Percentiles rank a stretch among this genome's conserved stretches.
Conservation (phyloP, 345 rosid genomes). For the Populus davidiana region DNA sequence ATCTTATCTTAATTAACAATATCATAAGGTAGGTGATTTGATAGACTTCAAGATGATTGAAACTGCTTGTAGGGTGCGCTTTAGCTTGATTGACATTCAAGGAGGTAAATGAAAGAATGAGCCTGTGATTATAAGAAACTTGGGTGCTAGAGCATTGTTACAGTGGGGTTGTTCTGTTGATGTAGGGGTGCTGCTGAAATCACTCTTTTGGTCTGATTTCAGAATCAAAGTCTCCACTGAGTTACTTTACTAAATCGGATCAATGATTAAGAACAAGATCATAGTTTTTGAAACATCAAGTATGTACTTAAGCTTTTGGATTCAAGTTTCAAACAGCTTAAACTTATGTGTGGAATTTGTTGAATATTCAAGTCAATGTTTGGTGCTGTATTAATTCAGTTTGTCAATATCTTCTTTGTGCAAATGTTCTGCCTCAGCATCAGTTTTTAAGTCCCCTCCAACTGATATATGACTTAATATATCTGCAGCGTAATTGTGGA, state of each 20-base stretch:
- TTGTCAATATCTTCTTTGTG: not conserved
- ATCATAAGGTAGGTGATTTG: not conserved
- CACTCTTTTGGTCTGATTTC: not conserved
- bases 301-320: not conserved
- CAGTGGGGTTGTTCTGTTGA: not conserved
- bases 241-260: not conserved
- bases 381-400: not conserved
- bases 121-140: not conserved
- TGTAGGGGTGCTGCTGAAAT: not conserved
- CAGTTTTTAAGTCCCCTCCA: slow-evolving; percentile 12
- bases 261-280: not conserved
- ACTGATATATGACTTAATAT: slow-evolving; percentile 17
- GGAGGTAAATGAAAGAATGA: not conserved
- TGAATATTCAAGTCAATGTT: not conserved
- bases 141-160: not conserved
- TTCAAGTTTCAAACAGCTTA: not conserved
- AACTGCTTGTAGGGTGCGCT: not conserved
- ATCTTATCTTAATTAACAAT: not conserved
- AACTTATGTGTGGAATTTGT: not conserved
- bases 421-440: not conserved
- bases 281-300: not conserved
- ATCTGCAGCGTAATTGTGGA: slow-evolving; percentile 82
- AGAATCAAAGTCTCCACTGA: not conserved
- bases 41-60: not conserved
- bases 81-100: not conserved